Percentiles rank a stretch among this genome's conserved stretches.
These are phyloP conservation scores for Xylariaceae sp. DNA, from an alignment of 2,329 filamentous ascomycete species.

Conservation along the genomic window DNA sequence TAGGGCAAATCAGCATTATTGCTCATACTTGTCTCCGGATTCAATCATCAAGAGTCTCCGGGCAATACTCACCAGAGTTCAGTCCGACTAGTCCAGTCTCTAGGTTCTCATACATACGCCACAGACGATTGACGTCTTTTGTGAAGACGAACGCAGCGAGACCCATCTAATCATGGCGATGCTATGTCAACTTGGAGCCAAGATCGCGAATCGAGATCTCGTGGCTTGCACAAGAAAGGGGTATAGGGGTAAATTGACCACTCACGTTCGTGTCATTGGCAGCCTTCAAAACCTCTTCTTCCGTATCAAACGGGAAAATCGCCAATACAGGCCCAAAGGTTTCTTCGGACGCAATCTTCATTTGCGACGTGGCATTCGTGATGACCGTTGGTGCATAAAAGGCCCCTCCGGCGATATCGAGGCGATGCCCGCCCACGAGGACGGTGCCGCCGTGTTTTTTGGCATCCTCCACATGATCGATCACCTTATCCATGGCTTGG, in stretches of 20 bases:
- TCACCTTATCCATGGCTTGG: constrained; percentile 51
- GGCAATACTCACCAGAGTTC: constrained; percentile 38
- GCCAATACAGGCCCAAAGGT: constrained; percentile 55
- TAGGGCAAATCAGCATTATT: neutral
- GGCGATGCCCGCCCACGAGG: constrained; percentile 53
- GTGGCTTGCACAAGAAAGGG: neutral
- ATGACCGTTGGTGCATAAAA: constrained; percentile 61
- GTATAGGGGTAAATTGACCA: neutral
- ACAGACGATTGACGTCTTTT: constrained; percentile 53
- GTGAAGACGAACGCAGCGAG: constrained; percentile 55
- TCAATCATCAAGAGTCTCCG: neutral
- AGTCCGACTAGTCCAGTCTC: constrained; percentile 48
- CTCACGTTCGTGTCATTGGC: constrained; percentile 49
- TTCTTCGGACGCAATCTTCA: constrained; percentile 48
- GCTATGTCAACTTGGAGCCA: too few species aligned
- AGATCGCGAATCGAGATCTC: neutral
- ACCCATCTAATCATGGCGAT: constrained; percentile 41
- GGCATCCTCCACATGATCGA: constrained; percentile 59
- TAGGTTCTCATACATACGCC: constrained; percentile 53
- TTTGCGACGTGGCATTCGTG: constrained; percentile 41
- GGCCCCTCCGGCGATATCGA: constrained; percentile 43
- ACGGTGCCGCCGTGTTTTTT: constrained; percentile 56
- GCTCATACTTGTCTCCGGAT: neutral
- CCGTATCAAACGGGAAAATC: constrained; percentile 51
- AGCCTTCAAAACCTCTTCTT: constrained; percentile 48